phyloP scores from a whole-genome alignment of 192 early-diverging fungal species.

The Cladochytrium replicatum region DNA sequence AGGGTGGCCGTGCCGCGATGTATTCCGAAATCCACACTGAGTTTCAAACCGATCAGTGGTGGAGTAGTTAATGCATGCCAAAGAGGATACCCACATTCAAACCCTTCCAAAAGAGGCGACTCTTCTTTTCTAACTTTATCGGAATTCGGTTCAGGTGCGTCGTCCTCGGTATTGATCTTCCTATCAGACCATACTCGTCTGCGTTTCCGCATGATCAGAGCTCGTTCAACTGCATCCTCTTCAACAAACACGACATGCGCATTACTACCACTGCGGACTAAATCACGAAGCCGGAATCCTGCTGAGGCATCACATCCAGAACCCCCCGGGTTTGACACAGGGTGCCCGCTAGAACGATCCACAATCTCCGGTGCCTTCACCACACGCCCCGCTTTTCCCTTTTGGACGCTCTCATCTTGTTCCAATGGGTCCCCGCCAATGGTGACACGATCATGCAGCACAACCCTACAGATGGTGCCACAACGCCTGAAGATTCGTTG shows the following conservation, averaged over 20 bases:
- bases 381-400: no score
- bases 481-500: conserved; percentile 31
- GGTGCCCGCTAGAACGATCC: no score
- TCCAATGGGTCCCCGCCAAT: no score
- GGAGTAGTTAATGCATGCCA: background rate
- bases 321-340: no score
- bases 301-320: no score
- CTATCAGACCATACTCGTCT: conserved; percentile 50
- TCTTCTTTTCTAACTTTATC: conserved; percentile 28
- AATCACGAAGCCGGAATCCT: no score
- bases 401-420: no score
- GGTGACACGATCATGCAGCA: conserved; percentile 5
- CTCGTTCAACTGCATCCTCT: conserved; percentile 49
- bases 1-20: conserved; percentile 22
- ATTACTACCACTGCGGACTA: conserved; percentile 1
- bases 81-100: conserved; percentile 1
- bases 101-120: conserved; percentile 41
- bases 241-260: conserved; percentile 49
- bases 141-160: no score
- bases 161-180: conserved; percentile 14
- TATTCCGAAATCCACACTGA: conserved; percentile 9
- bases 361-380: no score
- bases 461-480: conserved; percentile 26
- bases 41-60: background rate
- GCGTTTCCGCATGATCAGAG: conserved; percentile 49